Base-by-base conservation (phyloP, 495 filamentous ascomycete species). In the Neohortaea acidophila region DNA sequence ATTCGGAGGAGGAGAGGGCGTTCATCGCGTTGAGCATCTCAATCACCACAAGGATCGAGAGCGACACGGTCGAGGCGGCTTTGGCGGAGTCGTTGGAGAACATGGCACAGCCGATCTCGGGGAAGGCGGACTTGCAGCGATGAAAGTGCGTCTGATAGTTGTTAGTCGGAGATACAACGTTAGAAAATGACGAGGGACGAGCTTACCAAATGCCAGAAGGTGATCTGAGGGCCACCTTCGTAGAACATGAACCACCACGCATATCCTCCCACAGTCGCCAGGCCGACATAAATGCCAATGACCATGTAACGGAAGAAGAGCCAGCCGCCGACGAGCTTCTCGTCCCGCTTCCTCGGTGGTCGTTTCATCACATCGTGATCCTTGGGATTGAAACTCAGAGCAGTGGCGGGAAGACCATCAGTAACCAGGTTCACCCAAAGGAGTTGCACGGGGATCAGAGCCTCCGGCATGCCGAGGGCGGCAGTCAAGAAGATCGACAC, bases 11-110 rank as follows among this genome's bases (percentile, higher is more conserved):
- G 12, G 85, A 94, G 12, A 99, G 71, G 1, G 89, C 89, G 57
- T 99, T 99, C 83, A 99, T 93, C 41, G 91, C 91, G 61, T 99
- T 99, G 49, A 99, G 66, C 91, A 99, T 99, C 68, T 99, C 91
- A 54, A 99, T 96, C 44, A 94, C 84, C 21, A 99, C 91, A 19
- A 99, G 70, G 54, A 80, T 80, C 18, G 71, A 91, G 24, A 99
- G 72, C 13, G 84, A 93, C 21, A 96, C 73, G 4, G 91, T 99
- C n/a, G 87, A 94, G 3, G 84, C 91, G 15, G 86, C 75, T 58
- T 84, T 89, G 43, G 84, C 70, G 72, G 83, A 81, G 45, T 89
- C 75, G 51, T 93, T 82, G 34, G 67, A 57, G 64, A 99, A 99
- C 71, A 99, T 99, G 49, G 77, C 66, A 60, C 91, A 99, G 36